A percentile compares a stretch with the other conserved stretches of the same genome.
phyloP scores from a whole-genome alignment of 257 asterid genomes.

The Misopates orontium region DNA sequence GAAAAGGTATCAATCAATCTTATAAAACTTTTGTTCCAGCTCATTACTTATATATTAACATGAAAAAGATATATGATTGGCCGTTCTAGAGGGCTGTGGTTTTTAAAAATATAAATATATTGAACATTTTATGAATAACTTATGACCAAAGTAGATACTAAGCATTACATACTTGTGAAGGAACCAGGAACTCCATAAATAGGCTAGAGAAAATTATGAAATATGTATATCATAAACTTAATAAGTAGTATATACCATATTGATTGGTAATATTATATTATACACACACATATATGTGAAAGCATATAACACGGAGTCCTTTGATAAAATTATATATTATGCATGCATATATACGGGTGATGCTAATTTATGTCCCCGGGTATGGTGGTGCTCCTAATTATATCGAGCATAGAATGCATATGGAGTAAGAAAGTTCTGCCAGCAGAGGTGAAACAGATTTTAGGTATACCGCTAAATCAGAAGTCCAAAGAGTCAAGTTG shows the following conservation, averaged over 20 bases:
- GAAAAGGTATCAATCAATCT: background rate
- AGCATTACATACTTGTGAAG: background rate
- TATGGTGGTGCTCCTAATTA: too few species aligned
- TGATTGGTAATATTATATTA: too few species aligned
- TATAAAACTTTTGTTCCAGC: background rate
- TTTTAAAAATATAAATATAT: background rate
- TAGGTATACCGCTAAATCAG: slow-evolving; percentile 49
- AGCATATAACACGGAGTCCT: too few species aligned
- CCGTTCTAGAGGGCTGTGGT: background rate
- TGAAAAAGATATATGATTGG: background rate
- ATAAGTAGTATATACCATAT: too few species aligned
- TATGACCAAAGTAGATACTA: background rate
- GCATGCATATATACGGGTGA: background rate
- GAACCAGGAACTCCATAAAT: background rate
- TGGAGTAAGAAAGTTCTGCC: background rate
- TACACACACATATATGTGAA: too few species aligned
- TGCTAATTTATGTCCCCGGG: too few species aligned
- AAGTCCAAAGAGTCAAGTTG: slow-evolving; percentile 64
- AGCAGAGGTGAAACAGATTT: background rate
- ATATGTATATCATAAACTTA: too few species aligned
- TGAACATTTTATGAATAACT: background rate
- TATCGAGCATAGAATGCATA: background rate
- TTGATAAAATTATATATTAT: background rate
- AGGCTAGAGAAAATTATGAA: background rate
- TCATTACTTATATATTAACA: background rate